Base-by-base conservation (phyloP, 192 early-diverging fungal genomes). In the Pecoramyces ruminantium region DNA sequence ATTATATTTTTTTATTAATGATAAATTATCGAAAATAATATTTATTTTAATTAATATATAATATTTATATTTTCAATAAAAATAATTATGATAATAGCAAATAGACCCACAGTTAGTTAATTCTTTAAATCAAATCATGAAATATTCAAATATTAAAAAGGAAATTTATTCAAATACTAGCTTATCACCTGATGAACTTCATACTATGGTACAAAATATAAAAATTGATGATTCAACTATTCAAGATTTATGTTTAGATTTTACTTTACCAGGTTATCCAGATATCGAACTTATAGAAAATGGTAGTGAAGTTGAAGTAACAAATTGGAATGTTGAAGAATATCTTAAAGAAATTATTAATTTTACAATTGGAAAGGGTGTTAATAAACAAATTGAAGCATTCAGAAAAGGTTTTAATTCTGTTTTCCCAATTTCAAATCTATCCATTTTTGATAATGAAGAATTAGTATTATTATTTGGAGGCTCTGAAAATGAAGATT, bases 181-280 rank as follows among this genome's bases (percentile, higher is more conserved):
- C n/a, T 21, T 67, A 5, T 67, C 51, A 67, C 51, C 51, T 25
- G 51, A 67, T 34, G 87, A 90, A 30, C 84, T 91, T 29, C 81
- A 85, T 13, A 82, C 86, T 29, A 95, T 93, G 81, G 85, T 28
- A 82, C 40, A 0, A 87, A 95, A 27, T 90, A 93, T 78, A 81
- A 28, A 87, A 90, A 29, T 88, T 28, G 83, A 85, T 29, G 90
- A 82, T 39, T 84, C 90, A 39, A 84, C 79, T 1, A 79, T 93
- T 29, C 87, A 88, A 0, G 92, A 93, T 77, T 87, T 98, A 42
- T 88, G 88, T 39, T 87, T 98, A 17, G 95, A 96, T 83, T 97
- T 97, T 87, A 94, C 94, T 2, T 85, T 97, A 34, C 94, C 94
- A 13, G 96, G 96, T 13, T 88, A 94, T 87, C 89, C 93, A 21